A percentile compares a stretch with the other conserved stretches of the same genome.
These are phyloP conservation scores for Exophiala dermatitidis DNA, from an alignment of 2,329 filamentous ascomycete species.

Conservation along the genomic window DNA sequence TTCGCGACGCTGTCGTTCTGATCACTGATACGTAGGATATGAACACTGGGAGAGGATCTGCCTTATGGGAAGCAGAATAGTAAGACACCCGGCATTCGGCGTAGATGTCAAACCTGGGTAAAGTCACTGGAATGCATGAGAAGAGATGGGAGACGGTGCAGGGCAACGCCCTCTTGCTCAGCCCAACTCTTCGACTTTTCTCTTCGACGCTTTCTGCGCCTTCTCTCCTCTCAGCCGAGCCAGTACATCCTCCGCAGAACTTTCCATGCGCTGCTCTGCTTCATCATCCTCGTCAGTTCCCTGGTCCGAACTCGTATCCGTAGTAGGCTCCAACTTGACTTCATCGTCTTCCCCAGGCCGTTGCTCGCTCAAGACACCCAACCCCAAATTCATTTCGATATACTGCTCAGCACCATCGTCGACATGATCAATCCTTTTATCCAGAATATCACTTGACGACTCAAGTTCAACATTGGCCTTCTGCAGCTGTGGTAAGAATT, in stretches of 20 bases:
- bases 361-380: conserved; percentile 41
- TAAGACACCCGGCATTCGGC: too few relatives aligned
- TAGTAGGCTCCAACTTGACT: neutral
- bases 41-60: too few relatives aligned
- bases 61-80: too few relatives aligned
- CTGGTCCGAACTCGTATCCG: neutral
- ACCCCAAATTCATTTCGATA: conserved; percentile 42
- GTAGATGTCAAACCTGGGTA: too few relatives aligned
- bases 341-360: conserved; percentile 1
- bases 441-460: conserved; percentile 30
- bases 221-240: conserved; percentile 10
- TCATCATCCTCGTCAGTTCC: conserved; percentile 2
- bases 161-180: neutral
- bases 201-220: conserved; percentile 6
- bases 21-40: too few relatives aligned
- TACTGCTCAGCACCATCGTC: conserved; percentile 33
- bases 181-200: conserved; percentile 22
- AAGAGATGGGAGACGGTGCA: neutral
- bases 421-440: conserved; percentile 33
- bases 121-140: too few relatives aligned
- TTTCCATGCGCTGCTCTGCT: neutral
- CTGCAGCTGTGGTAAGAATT: conserved; percentile 39
- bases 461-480: conserved; percentile 39
- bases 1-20: too few relatives aligned
- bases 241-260: conserved; percentile 4